Base-by-base conservation (phyloP, 352 stramenopile genomes). In the Phytophthora pseudosyringae region DNA sequence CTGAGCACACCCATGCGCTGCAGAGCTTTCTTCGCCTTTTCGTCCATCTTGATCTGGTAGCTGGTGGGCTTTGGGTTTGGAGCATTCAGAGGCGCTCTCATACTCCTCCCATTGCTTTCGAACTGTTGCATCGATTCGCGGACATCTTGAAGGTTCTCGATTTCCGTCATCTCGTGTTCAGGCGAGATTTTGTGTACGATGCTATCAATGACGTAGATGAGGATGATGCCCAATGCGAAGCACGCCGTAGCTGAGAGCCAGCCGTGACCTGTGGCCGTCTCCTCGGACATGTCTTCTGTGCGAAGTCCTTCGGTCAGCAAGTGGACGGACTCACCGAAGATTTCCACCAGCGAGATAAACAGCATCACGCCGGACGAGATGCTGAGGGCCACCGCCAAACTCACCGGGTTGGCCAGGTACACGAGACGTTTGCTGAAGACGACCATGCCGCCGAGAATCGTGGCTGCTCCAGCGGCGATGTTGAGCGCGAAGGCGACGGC, bases 201-300 rank as follows among this genome's bases (percentile, higher is more conserved):
- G 0, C 18, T 4, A 41, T 85, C 74, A 58, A 83, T 66, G 28
- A 49, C 46, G 59, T 83, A 83, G 51, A 84, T 81, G 39, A 85
- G 35, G 1, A 57, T 31, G 5, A 97, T 89, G 46, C 91, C 93
- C 12, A 64, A 75, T 70, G 93, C 96, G 67, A 97, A 97, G 71
- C 78, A 94, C 3, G 80, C 48, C 5, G 91, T 97, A 10, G 88
- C 80, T 54, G 78, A 79, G 28, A 95, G 64, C 73, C 93, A 96
- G 0, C 78, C 86, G 35, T 88, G 73, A 18, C 73, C 69, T 12
- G 26, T 51, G 13, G 68, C 66, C 0, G 66, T 79, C 7, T 69
- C 49, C 6, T 71, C 43, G 9, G 60, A 63, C 59, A 78, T 67
- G 16, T 59, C 48, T 2, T 67, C 59, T 4, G 56, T 78, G 29